Evolutionary conservation across 2,329 filamentous ascomycete genomes (phyloP).

Genomic region (Chaetothyriales sp.): DNA sequence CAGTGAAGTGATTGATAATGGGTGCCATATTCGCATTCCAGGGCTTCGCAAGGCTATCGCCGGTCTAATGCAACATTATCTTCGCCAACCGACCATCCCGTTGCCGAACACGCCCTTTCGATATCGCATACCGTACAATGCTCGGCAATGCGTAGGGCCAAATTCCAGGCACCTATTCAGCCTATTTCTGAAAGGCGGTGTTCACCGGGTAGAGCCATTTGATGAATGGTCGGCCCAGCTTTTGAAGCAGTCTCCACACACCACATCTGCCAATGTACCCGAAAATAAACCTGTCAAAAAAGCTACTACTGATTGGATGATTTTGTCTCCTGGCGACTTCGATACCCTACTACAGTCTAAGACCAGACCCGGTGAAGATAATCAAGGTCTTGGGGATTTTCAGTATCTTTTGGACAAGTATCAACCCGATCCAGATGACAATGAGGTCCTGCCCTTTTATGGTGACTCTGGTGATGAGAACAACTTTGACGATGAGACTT

Average conservation of each 20-base stretch:
- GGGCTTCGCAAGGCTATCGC: constrained; percentile 1
- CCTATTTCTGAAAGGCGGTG: constrained; percentile 3
- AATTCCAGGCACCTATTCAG: constrained; percentile 9
- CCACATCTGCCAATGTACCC: not conserved
- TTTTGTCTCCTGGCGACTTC: not conserved
- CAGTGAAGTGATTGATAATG: constrained; percentile 17
- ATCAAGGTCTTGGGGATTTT: constrained; percentile 12
- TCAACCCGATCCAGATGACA: constrained; percentile 24
- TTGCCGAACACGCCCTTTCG: constrained; percentile 2
- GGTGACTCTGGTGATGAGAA: constrained; percentile 40
- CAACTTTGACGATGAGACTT: constrained; percentile 44
- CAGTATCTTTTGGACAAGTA: constrained; percentile 30
- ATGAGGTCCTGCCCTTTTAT: constrained; percentile 35
- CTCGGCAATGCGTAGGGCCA: not conserved
- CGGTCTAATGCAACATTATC: constrained; percentile 7
- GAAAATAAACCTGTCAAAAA: not conserved
- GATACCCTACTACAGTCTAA: not conserved
- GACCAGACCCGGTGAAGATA: not conserved
- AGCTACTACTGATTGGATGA: not conserved
- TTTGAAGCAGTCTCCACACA: not conserved
- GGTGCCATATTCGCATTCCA: too few relatives aligned
- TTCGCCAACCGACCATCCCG: constrained; percentile 2
- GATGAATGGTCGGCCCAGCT: not conserved
- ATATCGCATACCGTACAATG: constrained; percentile 6
- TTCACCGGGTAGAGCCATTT: not conserved